Base-by-base conservation (phyloP, 805 yeast species). In the Yamadazyma insecticola region DNA sequence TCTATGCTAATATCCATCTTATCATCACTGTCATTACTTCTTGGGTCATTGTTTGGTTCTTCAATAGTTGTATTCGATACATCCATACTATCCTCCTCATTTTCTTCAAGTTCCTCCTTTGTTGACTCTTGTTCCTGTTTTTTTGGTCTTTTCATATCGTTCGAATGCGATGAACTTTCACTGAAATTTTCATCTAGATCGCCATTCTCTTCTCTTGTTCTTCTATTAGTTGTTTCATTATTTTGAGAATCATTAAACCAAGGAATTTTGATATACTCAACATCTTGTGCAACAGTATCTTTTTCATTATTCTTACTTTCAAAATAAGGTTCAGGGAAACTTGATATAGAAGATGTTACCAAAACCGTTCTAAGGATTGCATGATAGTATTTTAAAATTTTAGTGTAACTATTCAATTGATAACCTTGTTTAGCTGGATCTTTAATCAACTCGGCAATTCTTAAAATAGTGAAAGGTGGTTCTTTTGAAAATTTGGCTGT, bases 391-490 rank as follows among this genome's bases (percentile, higher is more conserved):
- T 74, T 74, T n/a, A 48, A 40, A 1, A 67, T 32, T 16, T 54
- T 61, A 13, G 39, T 44, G 4, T 52, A 47, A 13, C 54, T 51
- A 25, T 21, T 22, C 18, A 60, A 35, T 4, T 53, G 57, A 41
- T 63, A 65, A 12, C 58, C 58, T 22, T 60, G 55, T 6, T 21
- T 17, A 6, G 26, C 23, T 3, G 79, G 78, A 28, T 60, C 57
- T n/a, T 48, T 33, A 5, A 73, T 40, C 8, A 74, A 31, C 43
- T 75, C 79, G 13, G 74, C 61, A 1, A 74, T 44, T 32, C 80
- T 42, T 9, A 60, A 39, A 2, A 72, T 56, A 0, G 78, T 74
- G 43, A 73, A 74, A 2, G 80, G 81, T 6, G 59, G 67, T 21
- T 21, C 23, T 5, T 30, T 19, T 13, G 32, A 44, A 50, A 43